Evolutionary conservation across 2,329 filamentous ascomycete genomes (phyloP).

Genomic region (Hymenoscyphus occultus): DNA sequence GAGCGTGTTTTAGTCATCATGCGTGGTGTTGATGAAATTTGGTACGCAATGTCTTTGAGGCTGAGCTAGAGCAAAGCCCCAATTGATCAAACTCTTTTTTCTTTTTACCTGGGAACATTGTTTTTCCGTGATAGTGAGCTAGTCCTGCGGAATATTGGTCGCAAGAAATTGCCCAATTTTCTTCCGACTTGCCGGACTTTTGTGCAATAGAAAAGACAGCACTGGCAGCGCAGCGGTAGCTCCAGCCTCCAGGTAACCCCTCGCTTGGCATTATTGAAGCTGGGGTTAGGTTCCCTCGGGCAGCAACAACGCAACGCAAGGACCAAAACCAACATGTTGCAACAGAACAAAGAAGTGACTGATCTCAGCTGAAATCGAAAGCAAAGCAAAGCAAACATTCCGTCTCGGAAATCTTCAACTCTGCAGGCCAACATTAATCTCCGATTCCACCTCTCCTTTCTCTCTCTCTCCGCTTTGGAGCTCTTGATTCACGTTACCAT

Average conservation of each 20-base stretch:
- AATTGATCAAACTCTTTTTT: neutral
- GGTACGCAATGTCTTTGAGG: neutral
- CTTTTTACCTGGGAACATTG: neutral
- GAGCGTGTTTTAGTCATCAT: neutral
- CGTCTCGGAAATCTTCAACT: too few species aligned
- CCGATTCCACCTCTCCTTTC: neutral
- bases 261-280: neutral
- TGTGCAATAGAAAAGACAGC: neutral
- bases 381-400: neutral
- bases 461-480: neutral
- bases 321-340: neutral
- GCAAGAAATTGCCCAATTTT: neutral
- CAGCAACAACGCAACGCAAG: neutral
- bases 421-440: neutral
- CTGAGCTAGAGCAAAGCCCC: neutral
- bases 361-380: neutral
- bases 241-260: neutral
- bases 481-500: neutral
- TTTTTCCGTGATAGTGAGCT: neutral
- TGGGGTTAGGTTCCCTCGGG: neutral
- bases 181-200: neutral
- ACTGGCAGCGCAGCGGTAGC: too few species aligned
- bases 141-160: neutral
- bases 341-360: neutral
- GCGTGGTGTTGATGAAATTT: neutral